Evolutionary conservation across 2,329 filamentous ascomycete genomes (phyloP), one percentile per base, ranked within the genome.

Genomic region (Phaeosphaeriaceae sp.): DNA sequence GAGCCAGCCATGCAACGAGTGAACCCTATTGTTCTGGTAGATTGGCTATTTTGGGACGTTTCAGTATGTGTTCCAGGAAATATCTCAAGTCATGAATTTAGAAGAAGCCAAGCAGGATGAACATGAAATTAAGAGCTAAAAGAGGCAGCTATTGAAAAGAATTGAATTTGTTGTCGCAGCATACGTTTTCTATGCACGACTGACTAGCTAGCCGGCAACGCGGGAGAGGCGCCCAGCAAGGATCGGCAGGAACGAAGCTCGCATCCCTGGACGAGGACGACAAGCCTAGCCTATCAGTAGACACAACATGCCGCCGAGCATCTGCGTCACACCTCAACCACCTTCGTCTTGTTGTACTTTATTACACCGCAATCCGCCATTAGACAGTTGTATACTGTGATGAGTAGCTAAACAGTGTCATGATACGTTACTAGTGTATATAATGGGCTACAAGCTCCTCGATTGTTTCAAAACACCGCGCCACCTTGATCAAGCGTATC

Each of bases 181-280:
- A 36, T 5, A 17, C 16, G 7, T 36, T 36, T 17, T 15, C 15
- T 16, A 36, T 11, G 16, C 6, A 16, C 13, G 11, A 16, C 12
- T 20, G 9, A 16, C 34, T 36, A 17, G 16, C 18, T 36, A 12
- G 34, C 23, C 2, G n/a, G 37, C 11, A 6, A 17, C 15, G 50
- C 50, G 40, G 40, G 21, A 43, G 46, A 42, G 46, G 47, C 47
- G 48, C 48, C 41, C 42, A 42, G 16, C 23, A 41, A 15, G 34
- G 50, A 58, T 53, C 54, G 46, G 40, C 54, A 58, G 54, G 54
- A 37, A 52, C 54, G 36, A 28, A 28, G 48, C 35, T 33, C 51
- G 37, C 42, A 48, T 54, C 39, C 42, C 50, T 50, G 46, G 42
- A 37, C 38, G 28, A 29, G 21, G 52, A 42, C 23, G 2, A 26